These are phyloP conservation scores for Clitopilus passeckerianus DNA, from an alignment of 768 basidiomycete genomes.

Conservation along the genomic window DNA sequence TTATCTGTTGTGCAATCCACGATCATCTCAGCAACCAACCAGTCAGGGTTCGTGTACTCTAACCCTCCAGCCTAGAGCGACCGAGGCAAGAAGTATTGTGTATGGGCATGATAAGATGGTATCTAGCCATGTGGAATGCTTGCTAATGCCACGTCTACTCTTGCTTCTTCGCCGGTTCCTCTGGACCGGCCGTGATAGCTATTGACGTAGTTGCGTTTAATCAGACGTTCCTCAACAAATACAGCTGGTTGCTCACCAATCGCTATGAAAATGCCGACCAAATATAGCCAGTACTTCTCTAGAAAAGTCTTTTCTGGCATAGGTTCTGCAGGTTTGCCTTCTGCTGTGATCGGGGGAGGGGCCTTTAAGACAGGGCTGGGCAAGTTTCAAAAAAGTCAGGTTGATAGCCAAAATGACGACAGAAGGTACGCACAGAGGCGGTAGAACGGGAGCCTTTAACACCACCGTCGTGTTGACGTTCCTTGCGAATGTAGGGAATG, in stretches of 20 bases:
- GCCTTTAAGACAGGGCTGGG: conserved; percentile 61
- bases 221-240: neutral
- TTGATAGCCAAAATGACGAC: neutral
- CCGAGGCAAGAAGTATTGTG: neutral
- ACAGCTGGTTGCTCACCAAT: conserved; percentile 39
- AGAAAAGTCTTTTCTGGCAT: conserved; percentile 72
- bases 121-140: neutral
- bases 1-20: neutral
- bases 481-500: conserved; percentile 24
- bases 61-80: neutral
- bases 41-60: neutral
- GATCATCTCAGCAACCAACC: neutral
- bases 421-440: conserved; percentile 48
- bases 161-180: neutral
- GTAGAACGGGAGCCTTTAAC: conserved; percentile 38
- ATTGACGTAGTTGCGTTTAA: neutral
- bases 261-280: conserved; percentile 52
- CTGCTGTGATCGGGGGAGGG: conserved; percentile 61
- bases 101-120: neutral
- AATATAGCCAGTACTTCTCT: conserved; percentile 91
- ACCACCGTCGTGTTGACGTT: conserved; percentile 49
- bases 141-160: neutral
- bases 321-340: conserved; percentile 60
- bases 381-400: neutral
- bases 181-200: neutral